Conservation (phyloP, 148 eudicot genomes). For the Rhododendron griersonianum region DNA sequence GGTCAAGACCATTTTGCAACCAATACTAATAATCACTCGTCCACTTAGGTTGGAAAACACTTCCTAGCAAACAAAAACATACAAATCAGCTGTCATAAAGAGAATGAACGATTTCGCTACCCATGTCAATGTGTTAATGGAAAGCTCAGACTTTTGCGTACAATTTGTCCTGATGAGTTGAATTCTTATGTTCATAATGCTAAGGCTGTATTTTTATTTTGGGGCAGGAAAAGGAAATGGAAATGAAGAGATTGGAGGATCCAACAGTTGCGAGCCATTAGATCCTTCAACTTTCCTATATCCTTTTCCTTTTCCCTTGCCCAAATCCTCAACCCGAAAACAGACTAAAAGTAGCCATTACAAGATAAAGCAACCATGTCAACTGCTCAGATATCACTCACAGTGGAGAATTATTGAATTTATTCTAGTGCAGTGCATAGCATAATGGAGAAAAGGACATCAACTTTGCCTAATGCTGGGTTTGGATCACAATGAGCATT, state of each 20-base stretch:
- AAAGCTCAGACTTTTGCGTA: not conserved
- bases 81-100: not conserved
- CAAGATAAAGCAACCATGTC: not conserved
- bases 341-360: not conserved
- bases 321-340: not conserved
- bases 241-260: not conserved
- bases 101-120: not conserved
- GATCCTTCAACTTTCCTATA: not conserved
- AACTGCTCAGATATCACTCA: not conserved
- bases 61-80: too few relatives aligned
- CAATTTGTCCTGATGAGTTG: not conserved
- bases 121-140: conserved; percentile 10
- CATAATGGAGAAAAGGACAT: not conserved
- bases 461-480: not conserved
- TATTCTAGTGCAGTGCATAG: not conserved
- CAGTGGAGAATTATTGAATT: not conserved
- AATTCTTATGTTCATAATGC: not conserved
- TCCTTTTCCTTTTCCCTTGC: not conserved
- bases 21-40: too few relatives aligned
- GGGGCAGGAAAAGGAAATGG: too few relatives aligned
- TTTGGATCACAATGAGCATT: too few relatives aligned
- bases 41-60: too few relatives aligned
- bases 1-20: too few relatives aligned
- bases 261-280: too few relatives aligned
- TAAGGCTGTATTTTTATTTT: not conserved